A percentile compares a stretch with the other conserved stretches of the same genome.
Evolutionary conservation across 2,329 filamentous ascomycete genomes (phyloP).

Genomic region (Capronia coronata): DNA sequence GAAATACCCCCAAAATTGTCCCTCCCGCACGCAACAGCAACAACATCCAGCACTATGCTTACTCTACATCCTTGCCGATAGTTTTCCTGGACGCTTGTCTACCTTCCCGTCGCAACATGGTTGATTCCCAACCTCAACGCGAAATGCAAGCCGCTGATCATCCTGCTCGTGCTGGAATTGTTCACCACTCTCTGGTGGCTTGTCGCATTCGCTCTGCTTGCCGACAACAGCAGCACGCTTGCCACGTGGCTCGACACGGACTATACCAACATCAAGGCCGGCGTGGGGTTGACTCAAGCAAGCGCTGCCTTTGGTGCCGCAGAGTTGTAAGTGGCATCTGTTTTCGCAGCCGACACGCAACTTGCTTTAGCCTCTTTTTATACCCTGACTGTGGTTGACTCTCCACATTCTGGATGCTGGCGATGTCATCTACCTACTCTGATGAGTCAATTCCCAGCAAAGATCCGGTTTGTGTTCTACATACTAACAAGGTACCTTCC

Average conservation of each 20-base stretch:
- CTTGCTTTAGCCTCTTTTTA: neutral
- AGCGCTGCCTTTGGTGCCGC: slow-evolving; percentile 4
- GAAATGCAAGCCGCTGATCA: slow-evolving; percentile 1
- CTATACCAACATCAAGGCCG: neutral
- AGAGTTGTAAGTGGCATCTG: slow-evolving; percentile 8
- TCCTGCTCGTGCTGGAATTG: slow-evolving; percentile 3
- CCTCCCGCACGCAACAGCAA: too few relatives aligned
- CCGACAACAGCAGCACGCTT: neutral
- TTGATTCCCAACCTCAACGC: slow-evolving; percentile 1
- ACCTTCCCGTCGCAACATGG: slow-evolving; percentile 3
- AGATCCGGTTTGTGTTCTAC: neutral
- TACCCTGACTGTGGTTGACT: neutral
- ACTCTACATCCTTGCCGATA: neutral
- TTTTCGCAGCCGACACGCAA: neutral
- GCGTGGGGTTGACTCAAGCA: neutral
- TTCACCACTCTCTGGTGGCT: slow-evolving; percentile 13
- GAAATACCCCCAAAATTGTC: neutral
- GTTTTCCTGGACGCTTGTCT: slow-evolving; percentile 11
- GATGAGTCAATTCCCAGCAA: too few relatives aligned
- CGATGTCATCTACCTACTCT: neutral
- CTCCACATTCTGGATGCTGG: neutral
- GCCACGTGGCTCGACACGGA: neutral
- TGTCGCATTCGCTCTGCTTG: slow-evolving; percentile 6
- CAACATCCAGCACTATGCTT: too few relatives aligned
- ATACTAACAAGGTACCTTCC: neutral